A percentile compares a stretch with the other conserved stretches of the same genome.
Conservation (phyloP, 768 basidiomycete species). For the Cystofilobasidium macerans region DNA sequence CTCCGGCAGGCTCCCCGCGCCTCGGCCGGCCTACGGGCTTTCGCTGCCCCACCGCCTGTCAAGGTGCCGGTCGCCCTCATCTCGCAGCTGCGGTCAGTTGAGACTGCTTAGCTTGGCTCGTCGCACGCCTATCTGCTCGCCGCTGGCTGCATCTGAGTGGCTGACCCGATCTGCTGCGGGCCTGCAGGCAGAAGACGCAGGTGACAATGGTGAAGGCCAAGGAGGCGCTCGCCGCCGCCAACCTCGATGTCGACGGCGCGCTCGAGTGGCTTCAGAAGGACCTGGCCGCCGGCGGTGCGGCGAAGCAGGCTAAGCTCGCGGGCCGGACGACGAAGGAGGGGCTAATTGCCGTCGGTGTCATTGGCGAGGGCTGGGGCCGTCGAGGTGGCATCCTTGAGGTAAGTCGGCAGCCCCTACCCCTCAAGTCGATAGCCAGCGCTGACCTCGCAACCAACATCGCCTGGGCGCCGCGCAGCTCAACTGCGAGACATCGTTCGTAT, state of each 20-base stretch:
- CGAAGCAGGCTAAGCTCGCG: conserved; percentile 72
- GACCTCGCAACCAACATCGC: neutral
- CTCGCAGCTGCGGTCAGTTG: conserved; percentile 58
- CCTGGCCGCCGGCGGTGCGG: conserved; percentile 55
- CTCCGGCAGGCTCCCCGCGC: neutral
- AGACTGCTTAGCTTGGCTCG: too few species aligned
- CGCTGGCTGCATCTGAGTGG: neutral
- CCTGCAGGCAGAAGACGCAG: conserved; percentile 47
- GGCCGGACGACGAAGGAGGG: conserved; percentile 67
- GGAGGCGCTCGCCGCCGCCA: conserved; percentile 64
- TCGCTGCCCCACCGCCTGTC: conserved; percentile 46
- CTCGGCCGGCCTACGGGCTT: neutral
- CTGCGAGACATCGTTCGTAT: conserved; percentile 32
- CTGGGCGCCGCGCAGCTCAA: conserved; percentile 44
- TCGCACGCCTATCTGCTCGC: too few species aligned
- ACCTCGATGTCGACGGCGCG: conserved; percentile 63
- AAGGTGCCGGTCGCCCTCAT: conserved; percentile 67
- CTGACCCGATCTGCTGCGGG: neutral
- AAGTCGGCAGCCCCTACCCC: conserved; percentile 49
- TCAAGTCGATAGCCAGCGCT: neutral
- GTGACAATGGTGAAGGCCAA: conserved; percentile 78
- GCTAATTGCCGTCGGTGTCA: conserved; percentile 60
- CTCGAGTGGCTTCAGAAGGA: conserved; percentile 73
- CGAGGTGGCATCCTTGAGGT: conserved; percentile 39
- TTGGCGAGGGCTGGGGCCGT: conserved; percentile 52